A percentile compares a stretch with the other conserved stretches of the same genome.
Evolutionary conservation across 345 rosid genomes (phyloP).

Genomic region (Dipteronia sinensis): DNA sequence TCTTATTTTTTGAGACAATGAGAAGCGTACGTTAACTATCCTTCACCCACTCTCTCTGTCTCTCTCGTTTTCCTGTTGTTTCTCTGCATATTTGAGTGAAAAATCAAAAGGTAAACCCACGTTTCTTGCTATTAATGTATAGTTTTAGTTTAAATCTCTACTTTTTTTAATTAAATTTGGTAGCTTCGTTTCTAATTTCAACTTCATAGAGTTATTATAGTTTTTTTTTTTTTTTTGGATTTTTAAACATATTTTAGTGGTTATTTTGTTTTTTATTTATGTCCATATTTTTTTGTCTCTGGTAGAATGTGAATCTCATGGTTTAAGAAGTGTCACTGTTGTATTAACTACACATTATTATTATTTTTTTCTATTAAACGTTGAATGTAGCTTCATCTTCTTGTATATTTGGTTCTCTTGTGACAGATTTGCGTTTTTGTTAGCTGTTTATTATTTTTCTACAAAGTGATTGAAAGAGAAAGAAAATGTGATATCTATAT

Average conservation of each 20-base stretch:
- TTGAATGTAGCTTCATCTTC: no score
- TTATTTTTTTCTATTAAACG: background rate
- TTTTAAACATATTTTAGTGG: background rate
- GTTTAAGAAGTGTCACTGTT: slow-evolving; percentile 41
- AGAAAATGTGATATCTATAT: no score
- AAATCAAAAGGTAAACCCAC: background rate
- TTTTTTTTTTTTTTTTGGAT: background rate
- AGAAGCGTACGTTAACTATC: slow-evolving; percentile 15
- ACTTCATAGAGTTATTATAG: background rate
- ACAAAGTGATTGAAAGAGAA: no score
- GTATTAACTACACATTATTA: slow-evolving; percentile 30
- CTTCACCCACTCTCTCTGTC: slow-evolving; percentile 9
- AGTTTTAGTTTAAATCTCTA: background rate
- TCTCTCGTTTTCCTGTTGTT: background rate
- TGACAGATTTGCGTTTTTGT: no score
- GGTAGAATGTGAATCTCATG: slow-evolving; percentile 25
- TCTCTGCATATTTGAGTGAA: background rate
- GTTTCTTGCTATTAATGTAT: background rate
- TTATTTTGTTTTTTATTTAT: slow-evolving; percentile 8
- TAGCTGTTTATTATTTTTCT: no score
- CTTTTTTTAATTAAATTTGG: background rate
- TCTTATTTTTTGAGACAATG: background rate
- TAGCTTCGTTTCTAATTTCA: background rate
- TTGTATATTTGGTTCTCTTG: no score
- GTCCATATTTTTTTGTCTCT: slow-evolving; percentile 9